Evolutionary conservation across 2,329 filamentous ascomycete genomes (phyloP), one percentile per base, ranked within the genome.

Genomic region (Pyricularia grisea): DNA sequence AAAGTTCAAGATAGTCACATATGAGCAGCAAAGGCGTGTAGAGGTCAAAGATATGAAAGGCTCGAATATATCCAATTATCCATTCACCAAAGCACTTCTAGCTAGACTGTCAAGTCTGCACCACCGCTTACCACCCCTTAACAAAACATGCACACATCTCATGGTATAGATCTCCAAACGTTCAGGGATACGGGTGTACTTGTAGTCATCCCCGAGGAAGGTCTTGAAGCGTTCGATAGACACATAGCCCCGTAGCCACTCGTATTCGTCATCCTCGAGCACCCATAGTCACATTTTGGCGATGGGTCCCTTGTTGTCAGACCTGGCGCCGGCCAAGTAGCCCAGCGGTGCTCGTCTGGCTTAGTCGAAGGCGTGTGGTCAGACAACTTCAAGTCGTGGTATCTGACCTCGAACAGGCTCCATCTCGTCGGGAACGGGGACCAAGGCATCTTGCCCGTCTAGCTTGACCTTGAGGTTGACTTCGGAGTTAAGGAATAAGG

Each of bases 1-100:
- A 36, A 36, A 36, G 33, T 36, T 64, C 50, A 12, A 42, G 0
- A 28, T 31, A 11, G 17, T 17, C 14, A 31, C 2, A 68, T n/a
- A 1, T 31, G 20, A 20, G 63, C 25, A 10, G 36, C 6, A 30
- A 5, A 33, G 20, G 2, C 7, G 20, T 20, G 4, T 50, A 23
- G 23, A 30, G 63, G 64, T n/a, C 50, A 69, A 70, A 66, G 42
- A 70, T n/a, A 50, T 69, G 7, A 30, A 30, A 30, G 7, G 28
- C 3, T 30, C 28, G 28, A 30, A 30, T 30, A 30, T 30, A n/a
- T n/a, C n/a, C n/a, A n/a, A n/a, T n/a, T n/a, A n/a, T n/a, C n/a
- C n/a, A 72, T 75, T 86, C 84, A 17, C 78, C 82, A 72, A 85
- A 80, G 28, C n/a, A 0, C 83, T 82, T 73, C 86, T 86, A 2